Base-by-base conservation (phyloP, 1,139 yeast genomes). In the Lizanozyma gosingica region DNA sequence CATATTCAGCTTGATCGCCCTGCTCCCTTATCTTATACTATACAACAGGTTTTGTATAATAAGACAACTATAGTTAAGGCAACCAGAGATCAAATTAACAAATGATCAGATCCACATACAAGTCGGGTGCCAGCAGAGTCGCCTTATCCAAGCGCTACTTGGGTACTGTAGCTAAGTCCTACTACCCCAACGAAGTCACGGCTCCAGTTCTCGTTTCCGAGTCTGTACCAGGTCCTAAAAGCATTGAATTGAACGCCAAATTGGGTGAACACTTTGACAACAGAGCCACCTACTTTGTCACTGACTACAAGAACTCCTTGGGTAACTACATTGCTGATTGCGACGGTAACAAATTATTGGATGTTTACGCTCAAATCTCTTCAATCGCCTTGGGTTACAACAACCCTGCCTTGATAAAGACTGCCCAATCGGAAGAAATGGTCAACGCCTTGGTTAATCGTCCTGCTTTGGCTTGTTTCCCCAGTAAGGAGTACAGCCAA, bases 321-420 rank as follows among this genome's bases (percentile, higher is more conserved):
- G 92, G 92, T 49, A 83, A 83, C 70, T 83, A 82, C 62, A 68
- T 83, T 42, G 76, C 67, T 38, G 92, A 83, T 53, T 81, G 67
- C 32, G 92, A 83, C 51, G 90, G 88, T 14, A 83, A 83, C 65
- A 54, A 62, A 36, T 63, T 70, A 51, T 73, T 83, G 53, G 92
- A 83, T 56, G 82, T 78, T 35, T 83, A 82, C 59, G 82, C 85
- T 33, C 92, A 83, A 62, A 81, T 83, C 51, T 83, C 92, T 3
- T 81, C 90, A 3, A 80, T 82, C 49, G 80, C 87, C 15, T 72
- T 83, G 48, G 92, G 92, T 41, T 83, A 83, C 76, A 83, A 83
- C 66, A 79, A 83, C 66, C 90, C 90, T 8, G 79, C 72, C 15
- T 68, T 83, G 48, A 67, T 71, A 41, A 71, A 73, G 54, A 73